A percentile compares a stretch with the other conserved stretches of the same genome.
Conservation (phyloP, 805 yeast species). For the Clavispora asparagi region DNA sequence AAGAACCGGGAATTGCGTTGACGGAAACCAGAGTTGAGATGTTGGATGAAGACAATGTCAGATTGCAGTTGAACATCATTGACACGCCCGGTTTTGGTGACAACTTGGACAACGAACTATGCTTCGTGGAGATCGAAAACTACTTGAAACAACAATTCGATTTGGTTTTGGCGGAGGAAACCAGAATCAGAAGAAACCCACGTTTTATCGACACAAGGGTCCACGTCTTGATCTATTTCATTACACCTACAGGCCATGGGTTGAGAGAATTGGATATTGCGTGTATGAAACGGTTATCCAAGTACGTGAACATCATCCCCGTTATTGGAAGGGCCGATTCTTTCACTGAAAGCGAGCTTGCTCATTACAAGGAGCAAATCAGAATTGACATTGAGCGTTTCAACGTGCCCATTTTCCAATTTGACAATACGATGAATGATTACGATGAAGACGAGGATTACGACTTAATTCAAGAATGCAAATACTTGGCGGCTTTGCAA, state of each 20-base stretch:
- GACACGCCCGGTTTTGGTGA: conserved; percentile 80
- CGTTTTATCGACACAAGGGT: conserved; percentile 73
- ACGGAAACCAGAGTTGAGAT: conserved; percentile 62
- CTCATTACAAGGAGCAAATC: conserved; percentile 54
- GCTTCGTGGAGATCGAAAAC: conserved; percentile 59
- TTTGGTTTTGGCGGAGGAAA: conserved; percentile 77
- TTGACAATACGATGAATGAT: conserved; percentile 44
- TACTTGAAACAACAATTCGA: conserved; percentile 76
- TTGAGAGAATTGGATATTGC: conserved; percentile 69
- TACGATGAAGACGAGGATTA: conserved; percentile 72
- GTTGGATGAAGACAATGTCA: conserved; percentile 53
- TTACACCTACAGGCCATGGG: conserved; percentile 78
- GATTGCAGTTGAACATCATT: conserved; percentile 52
- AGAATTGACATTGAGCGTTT: conserved; percentile 58
- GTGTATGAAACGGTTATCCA: conserved; percentile 63
- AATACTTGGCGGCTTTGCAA: conserved; percentile 54
- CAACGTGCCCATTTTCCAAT: conserved; percentile 74
- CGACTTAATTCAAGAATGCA: conserved; percentile 67
- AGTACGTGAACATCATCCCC: conserved; percentile 78
- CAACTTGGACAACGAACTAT: conserved; percentile 62
- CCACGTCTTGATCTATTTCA: conserved; percentile 72
- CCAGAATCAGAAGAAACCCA: conserved; percentile 81
- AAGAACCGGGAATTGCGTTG: conserved; percentile 73
- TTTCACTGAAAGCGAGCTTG: conserved; percentile 62
- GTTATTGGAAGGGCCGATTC: conserved; percentile 78